Evolutionary conservation across 2,329 filamentous ascomycete genomes (phyloP).

Genomic region (Neopestalotiopsis rosae): DNA sequence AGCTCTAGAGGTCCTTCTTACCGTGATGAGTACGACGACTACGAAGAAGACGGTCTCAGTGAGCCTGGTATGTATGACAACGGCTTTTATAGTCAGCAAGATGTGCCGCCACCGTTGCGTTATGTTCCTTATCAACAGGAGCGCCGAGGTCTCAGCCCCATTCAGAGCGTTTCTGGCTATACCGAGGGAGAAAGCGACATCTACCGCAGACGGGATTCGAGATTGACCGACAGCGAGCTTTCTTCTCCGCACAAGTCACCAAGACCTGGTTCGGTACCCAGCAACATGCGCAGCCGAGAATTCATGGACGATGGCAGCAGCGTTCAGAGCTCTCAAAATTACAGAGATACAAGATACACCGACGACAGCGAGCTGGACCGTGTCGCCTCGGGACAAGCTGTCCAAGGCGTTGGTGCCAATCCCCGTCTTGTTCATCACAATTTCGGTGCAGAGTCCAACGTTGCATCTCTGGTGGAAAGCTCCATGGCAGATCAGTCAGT

Average conservation of each 20-base stretch:
- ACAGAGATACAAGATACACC: slow-evolving; percentile 55
- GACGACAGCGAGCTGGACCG: slow-evolving; percentile 64
- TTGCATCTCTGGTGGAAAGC: slow-evolving; percentile 84
- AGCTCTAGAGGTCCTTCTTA: slow-evolving; percentile 45
- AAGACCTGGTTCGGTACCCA: slow-evolving; percentile 60
- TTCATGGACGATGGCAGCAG: slow-evolving; percentile 66
- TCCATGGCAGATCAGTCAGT: slow-evolving; percentile 72
- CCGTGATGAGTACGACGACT: slow-evolving; percentile 44
- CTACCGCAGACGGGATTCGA: slow-evolving; percentile 61
- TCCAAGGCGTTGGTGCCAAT: slow-evolving; percentile 74
- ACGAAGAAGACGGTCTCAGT: slow-evolving; percentile 46
- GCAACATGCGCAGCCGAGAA: slow-evolving; percentile 53
- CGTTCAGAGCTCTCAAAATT: slow-evolving; percentile 58
- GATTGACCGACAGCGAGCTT: slow-evolving; percentile 57
- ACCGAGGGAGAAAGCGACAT: slow-evolving; percentile 70
- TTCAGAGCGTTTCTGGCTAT: slow-evolving; percentile 91
- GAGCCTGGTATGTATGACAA: slow-evolving; percentile 44
- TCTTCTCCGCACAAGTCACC: slow-evolving; percentile 67
- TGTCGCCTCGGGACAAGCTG: slow-evolving; percentile 69
- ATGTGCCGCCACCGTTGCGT: slow-evolving; percentile 67
- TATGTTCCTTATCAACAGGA: slow-evolving; percentile 74
- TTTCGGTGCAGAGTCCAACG: slow-evolving; percentile 81
- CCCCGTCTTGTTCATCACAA: slow-evolving; percentile 77
- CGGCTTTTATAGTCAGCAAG: slow-evolving; percentile 62
- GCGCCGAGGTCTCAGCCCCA: slow-evolving; percentile 79